Evolutionary conservation across 345 rosid genomes (phyloP), one percentile per base, ranked within the genome.

Genomic region (Citrus trifoliata): DNA sequence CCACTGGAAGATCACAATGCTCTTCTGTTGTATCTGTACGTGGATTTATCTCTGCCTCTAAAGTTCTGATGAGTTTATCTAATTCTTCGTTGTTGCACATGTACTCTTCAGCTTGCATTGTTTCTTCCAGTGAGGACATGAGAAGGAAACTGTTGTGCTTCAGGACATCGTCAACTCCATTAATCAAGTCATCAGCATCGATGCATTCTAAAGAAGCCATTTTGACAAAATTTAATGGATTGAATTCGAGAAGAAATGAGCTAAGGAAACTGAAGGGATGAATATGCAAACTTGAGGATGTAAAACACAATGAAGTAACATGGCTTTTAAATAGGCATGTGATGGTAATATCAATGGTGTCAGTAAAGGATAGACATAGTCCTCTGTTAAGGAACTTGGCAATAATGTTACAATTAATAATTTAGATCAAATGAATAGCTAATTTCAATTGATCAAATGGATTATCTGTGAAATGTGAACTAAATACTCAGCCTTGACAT

Each of bases 1-100:
- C 70, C 35, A 6, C 46, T 22, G 7, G 16, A 14, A 33, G 32
- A 24, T 59, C 55, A 7, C 25, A 14, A 2, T n/a, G 74, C 16
- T 10, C 70, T 79, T 65, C 69, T 22, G 9, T 65, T 19, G 69
- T 18, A 19, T 33, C 21, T 70, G 25, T 51, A n/a, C 24, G 24
- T n/a, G 67, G 77, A 79, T 87, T 83, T 76, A 88, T 82, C 85
- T 86, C 92, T 10, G 85, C 88, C 71, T 86, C 88, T 32, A 88
- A 71, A 10, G 90, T 85, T 62, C 80, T 86, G 56, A 90, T 90
- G 32, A 88, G 79, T 19, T 85, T 71, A 25, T 87, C 80, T 56
- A 87, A 8, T 67, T 78, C 78, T 74, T 86, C 88, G 32, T 84
- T 86, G 32, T 85, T 84, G 46, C 61, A 73, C 9, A 83, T 85